Evolutionary conservation across 805 yeast genomes (phyloP).

Genomic region (Starmerella lactis-condensi): DNA sequence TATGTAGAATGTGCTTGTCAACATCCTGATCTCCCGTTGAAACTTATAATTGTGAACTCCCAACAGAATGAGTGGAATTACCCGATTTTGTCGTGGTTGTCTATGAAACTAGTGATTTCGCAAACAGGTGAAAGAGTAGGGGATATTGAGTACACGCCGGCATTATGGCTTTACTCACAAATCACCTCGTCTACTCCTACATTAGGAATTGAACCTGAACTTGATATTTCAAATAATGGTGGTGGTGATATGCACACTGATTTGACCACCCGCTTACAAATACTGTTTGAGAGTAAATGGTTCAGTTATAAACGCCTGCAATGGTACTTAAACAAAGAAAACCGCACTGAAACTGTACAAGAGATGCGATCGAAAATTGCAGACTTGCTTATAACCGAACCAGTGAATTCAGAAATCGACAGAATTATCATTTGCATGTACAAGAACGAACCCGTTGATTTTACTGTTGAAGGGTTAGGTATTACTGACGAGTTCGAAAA

Average conservation of each 20-base stretch:
- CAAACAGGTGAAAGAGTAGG: no score
- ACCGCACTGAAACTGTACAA: background rate
- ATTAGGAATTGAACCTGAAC: no score
- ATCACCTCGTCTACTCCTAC: no score
- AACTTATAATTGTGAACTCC: conserved; percentile 1
- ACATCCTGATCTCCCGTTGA: conserved; percentile 10
- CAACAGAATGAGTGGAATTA: conserved; percentile 5
- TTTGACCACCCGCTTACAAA: no score
- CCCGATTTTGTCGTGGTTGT: conserved; percentile 11
- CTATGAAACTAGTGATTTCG: conserved; percentile 2
- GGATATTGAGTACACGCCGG: no score
- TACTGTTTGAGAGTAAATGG: conserved; percentile 4
- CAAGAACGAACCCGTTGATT: background rate
- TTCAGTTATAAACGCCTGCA: conserved; percentile 3
- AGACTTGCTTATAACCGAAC: background rate
- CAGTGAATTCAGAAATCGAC: conserved; percentile 4
- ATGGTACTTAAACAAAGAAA: conserved; percentile 4
- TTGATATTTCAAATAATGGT: no score
- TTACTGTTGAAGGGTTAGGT: conserved; percentile 4
- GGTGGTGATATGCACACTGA: no score
- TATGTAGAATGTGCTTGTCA: background rate
- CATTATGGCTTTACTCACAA: no score
- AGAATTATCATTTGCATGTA: conserved; percentile 4
- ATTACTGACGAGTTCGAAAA: conserved; percentile 4
- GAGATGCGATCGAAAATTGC: conserved; percentile 5